Conservation (phyloP, 768 basidiomycete species). For the Ephemerocybe angulata region DNA sequence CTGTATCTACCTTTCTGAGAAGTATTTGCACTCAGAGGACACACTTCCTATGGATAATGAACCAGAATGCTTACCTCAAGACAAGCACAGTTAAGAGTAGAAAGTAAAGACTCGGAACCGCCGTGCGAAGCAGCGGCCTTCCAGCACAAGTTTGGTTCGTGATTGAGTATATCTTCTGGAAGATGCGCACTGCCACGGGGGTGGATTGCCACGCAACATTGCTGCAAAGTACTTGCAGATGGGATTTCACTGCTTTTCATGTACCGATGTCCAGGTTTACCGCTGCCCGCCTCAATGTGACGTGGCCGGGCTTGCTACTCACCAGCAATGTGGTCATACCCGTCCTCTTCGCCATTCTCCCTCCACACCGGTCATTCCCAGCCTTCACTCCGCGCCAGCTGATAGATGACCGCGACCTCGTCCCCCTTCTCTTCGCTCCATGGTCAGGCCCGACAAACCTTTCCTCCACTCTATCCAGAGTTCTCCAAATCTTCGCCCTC, state of each 20-base stretch:
- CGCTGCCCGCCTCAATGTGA: background rate
- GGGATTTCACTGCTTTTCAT: background rate
- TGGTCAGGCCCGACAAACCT: constrained; percentile 29
- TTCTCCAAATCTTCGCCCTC: constrained; percentile 22
- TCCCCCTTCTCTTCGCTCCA: constrained; percentile 31
- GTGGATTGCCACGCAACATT: no score
- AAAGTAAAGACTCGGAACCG: no score
- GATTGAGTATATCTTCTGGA: no score
- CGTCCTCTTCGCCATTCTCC: constrained; percentile 12
- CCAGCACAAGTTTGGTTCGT: no score
- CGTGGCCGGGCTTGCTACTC: background rate
- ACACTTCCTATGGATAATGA: no score
- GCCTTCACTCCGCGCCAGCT: constrained; percentile 36
- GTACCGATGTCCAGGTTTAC: background rate
- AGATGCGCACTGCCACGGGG: no score
- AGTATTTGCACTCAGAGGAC: no score
- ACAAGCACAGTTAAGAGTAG: no score
- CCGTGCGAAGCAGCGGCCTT: no score
- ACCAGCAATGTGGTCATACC: constrained; percentile 12
- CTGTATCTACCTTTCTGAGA: no score
- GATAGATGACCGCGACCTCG: constrained; percentile 29
- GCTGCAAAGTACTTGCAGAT: no score
- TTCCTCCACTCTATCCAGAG: constrained; percentile 22
- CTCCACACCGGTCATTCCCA: constrained; percentile 14
- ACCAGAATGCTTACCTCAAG: no score